A percentile compares a stretch with the other conserved stretches of the same genome.
Conservation (phyloP, 2,329 filamentous ascomycete species). For the Thelonectria olida region DNA sequence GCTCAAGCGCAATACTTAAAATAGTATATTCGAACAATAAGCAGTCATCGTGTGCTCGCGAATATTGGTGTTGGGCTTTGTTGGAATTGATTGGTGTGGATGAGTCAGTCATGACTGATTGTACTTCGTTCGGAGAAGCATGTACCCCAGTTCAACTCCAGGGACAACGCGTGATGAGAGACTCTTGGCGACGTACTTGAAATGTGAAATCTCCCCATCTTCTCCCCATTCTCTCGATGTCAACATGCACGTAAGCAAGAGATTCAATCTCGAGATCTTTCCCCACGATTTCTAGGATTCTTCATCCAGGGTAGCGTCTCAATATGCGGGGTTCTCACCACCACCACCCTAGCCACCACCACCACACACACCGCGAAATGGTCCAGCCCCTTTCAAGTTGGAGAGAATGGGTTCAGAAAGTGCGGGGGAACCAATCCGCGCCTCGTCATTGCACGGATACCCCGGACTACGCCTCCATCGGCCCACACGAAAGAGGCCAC, state of each 20-base stretch:
- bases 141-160: background rate
- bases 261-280: background rate
- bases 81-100: too few species aligned
- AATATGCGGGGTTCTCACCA: background rate
- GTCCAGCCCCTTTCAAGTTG: background rate
- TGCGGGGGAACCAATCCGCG: slow-evolving; percentile 2
- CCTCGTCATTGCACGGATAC: background rate
- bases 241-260: background rate
- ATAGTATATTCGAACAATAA: background rate
- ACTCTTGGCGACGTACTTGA: background rate
- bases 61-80: too few species aligned
- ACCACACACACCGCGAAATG: background rate
- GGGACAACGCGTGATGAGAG: background rate
- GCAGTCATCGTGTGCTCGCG: too few species aligned
- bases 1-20: too few species aligned
- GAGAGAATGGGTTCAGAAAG: background rate
- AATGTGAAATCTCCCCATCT: background rate
- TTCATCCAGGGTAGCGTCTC: background rate
- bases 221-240: background rate
- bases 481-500: background rate
- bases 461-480: background rate
- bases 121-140: background rate
- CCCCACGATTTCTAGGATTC: background rate
- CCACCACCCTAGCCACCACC: background rate
- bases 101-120: too few species aligned